Percentiles rank a stretch among this genome's conserved stretches.
These are phyloP conservation scores for Kwoniella sp. DNA, from an alignment of 768 basidiomycete genomes.

Conservation along the genomic window DNA sequence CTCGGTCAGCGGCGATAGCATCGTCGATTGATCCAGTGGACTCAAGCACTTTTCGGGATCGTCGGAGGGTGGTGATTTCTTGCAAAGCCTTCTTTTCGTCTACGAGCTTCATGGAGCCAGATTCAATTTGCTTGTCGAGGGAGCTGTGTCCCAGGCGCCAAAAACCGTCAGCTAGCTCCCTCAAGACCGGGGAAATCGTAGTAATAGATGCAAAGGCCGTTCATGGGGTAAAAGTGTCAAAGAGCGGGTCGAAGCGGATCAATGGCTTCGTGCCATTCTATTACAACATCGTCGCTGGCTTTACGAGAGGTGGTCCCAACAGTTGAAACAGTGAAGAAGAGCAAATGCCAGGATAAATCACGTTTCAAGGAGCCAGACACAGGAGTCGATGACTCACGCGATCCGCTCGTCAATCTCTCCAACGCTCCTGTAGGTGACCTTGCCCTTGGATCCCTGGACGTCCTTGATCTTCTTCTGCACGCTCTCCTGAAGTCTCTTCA, in stretches of 20 bases:
- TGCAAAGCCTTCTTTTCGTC: conserved; percentile 94
- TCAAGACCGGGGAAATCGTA: no score
- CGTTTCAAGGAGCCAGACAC: no score
- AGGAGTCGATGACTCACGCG: conserved; percentile 61
- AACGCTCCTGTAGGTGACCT: conserved; percentile 75
- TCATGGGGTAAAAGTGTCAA: no score
- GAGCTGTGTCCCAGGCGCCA: conserved; percentile 59
- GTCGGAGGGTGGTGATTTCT: conserved; percentile 76
- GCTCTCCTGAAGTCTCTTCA: conserved; percentile 74
- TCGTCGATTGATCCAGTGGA: conserved; percentile 76
- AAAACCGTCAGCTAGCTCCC: no score
- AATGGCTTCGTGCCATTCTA: no score
- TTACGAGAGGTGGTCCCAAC: no score
- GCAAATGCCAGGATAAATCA: no score
- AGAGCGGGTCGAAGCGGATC: no score
- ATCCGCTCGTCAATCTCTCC: conserved; percentile 85
- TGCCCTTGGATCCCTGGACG: conserved; percentile 75
- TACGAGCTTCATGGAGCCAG: conserved; percentile 83
- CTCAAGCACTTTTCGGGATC: conserved; percentile 74
- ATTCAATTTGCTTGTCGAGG: conserved; percentile 87
- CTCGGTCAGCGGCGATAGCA: conserved; percentile 76
- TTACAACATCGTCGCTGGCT: no score
- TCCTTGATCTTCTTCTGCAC: conserved; percentile 89
- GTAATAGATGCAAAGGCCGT: no score
- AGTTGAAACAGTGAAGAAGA: no score